phyloP scores from a whole-genome alignment of 164 flowering plant genomes.

The Houttuynia cordata region DNA sequence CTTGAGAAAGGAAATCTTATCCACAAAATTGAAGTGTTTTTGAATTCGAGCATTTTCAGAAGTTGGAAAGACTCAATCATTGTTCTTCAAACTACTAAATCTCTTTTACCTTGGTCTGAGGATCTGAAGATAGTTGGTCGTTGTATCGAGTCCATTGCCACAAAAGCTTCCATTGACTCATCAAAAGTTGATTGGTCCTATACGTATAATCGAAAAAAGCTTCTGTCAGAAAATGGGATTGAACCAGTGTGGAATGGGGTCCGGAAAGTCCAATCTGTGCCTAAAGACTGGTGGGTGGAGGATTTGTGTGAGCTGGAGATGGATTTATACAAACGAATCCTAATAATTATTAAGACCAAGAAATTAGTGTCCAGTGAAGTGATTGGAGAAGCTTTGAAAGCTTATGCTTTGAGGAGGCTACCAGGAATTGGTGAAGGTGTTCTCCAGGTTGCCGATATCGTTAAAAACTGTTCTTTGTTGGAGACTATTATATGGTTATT shows the following conservation, averaged over 20 bases:
- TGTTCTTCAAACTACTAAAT: constrained; percentile 63
- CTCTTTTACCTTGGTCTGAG: constrained; percentile 53
- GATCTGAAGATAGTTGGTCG: constrained; percentile 56
- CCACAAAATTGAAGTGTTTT: constrained; percentile 77
- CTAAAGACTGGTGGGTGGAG: constrained; percentile 97
- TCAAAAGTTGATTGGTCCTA: constrained; percentile 89
- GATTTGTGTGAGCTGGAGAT: constrained; percentile 81
- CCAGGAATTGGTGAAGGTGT: constrained; percentile 55
- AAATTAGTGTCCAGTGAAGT: constrained; percentile 34
- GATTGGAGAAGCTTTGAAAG: constrained; percentile 78
- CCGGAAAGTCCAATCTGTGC: constrained; percentile 38
- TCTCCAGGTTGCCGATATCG: constrained; percentile 27
- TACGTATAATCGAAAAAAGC: constrained; percentile 61
- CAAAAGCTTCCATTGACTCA: constrained; percentile 61
- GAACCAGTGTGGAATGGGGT: constrained; percentile 43
- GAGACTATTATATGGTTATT: constrained; percentile 61
- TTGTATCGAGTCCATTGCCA: constrained; percentile 64
- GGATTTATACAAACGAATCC: constrained; percentile 53
- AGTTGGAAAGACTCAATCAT: constrained; percentile 95
- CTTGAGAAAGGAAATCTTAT: constrained; percentile 82
- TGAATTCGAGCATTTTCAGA: constrained; percentile 65
- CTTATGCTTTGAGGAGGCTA: constrained; percentile 52
- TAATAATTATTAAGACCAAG: constrained; percentile 45
- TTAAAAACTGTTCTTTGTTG: constrained; percentile 30
- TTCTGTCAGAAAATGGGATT: constrained; percentile 52